Base-by-base conservation (phyloP, 129 eudicot species). In the Gnaphalium uliginosum region DNA sequence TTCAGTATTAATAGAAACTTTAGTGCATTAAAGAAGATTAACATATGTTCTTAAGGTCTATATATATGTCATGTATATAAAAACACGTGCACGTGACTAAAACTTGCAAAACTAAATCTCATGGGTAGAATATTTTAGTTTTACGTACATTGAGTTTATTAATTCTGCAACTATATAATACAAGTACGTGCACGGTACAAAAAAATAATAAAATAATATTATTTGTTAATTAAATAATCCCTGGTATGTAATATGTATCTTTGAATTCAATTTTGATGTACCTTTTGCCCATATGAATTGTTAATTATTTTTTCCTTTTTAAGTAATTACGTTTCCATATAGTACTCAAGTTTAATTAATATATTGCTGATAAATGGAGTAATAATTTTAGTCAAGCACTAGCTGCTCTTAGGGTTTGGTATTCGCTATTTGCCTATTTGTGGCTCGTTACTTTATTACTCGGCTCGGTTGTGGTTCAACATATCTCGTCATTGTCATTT, bases 101-200 rank as follows among this genome's bases (percentile, higher is more conserved):
- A 4, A 14, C 57, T 4, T 1, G 13, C 53, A 46, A 46, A 46
- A 46, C 17, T 62, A 4, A 61, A 62, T 62, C 35, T 25, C 39
- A 62, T 4, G 10, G 11, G 43, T 64, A 27, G 69, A 17, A 27
- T 30, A 64, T 64, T 64, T 64, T 13, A 29, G 4, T 6, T 25
- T 21, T 58, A 7, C 15, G 29, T 58, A 24, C 0, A 0, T 6
- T 17, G 3, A 18, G 9, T 30, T 64, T 1, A 64, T 62, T 63
- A 17, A 32, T 32, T 63, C 5, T 14, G 0, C 39, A 13, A n/a
- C 33, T 4, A 18, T 6, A 5, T 65, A 32, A 65, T 65, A 35
- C 71, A 33, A 17, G 70, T 33, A 66, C 71, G 53, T 66, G 51
- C 26, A 53, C 4, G 50, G 53, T 66, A 66, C 71, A 66, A 66